Percentiles rank a stretch among this genome's conserved stretches.
phyloP scores from a whole-genome alignment of 164 flowering plant species.

The Magnolia sinica region DNA sequence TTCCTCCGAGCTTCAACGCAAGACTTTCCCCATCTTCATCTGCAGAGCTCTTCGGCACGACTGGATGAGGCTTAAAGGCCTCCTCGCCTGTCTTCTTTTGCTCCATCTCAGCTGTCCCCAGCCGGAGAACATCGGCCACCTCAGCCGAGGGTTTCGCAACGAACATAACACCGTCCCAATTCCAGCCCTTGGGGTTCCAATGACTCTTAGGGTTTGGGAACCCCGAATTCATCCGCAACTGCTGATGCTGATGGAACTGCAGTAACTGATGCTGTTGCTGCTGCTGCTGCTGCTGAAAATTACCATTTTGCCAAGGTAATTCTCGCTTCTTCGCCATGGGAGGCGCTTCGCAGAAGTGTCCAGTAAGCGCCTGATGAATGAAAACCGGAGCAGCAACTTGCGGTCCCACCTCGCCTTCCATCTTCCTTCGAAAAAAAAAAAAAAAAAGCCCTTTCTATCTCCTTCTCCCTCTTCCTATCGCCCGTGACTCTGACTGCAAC shows the following conservation, averaged over 20 bases:
- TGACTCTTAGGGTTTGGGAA: conserved; percentile 21
- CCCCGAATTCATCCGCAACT: conserved; percentile 20
- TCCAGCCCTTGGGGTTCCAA: conserved; percentile 75
- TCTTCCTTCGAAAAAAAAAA: conserved; percentile 4
- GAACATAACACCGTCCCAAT: conserved; percentile 67
- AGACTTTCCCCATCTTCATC: conserved; percentile 45
- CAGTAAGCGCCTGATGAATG: conserved; percentile 43
- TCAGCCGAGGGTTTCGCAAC: conserved; percentile 48
- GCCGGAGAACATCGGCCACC: conserved; percentile 17
- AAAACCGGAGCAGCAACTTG: conserved; percentile 64
- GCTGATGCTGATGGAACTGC: conserved; percentile 11
- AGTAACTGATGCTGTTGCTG: conserved; percentile 23
- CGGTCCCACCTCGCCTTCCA: conserved; percentile 63
- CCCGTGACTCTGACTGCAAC: conserved; percentile 9
- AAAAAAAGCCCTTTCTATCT: background rate
- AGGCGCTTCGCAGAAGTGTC: conserved; percentile 39
- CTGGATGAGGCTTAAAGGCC: conserved; percentile 5
- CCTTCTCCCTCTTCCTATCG: background rate
- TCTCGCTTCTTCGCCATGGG: conserved; percentile 62
- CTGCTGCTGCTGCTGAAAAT: conserved; percentile 26
- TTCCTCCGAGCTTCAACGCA: conserved; percentile 57
- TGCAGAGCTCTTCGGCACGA: conserved; percentile 4
- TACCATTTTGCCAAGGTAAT: conserved; percentile 36
- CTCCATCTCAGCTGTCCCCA: conserved; percentile 19
- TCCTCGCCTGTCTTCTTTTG: conserved; percentile 22